Conservation (phyloP, 2,329 filamentous ascomycete species). For the Beauveria rudraprayagi region DNA sequence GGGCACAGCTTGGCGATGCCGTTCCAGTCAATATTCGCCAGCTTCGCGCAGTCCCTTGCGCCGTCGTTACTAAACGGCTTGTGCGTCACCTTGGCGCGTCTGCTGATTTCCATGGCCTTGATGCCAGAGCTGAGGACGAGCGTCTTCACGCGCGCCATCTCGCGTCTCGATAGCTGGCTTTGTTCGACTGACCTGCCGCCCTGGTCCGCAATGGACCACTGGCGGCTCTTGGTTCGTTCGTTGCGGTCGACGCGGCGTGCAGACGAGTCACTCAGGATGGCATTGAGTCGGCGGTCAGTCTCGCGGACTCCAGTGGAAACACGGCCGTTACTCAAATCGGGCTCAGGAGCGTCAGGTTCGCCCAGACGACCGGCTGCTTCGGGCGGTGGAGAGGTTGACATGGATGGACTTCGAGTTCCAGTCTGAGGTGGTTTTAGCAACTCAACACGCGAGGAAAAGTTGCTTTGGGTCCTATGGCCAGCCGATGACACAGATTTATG, state of each 20-base stretch:
- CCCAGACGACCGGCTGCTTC: conserved; percentile 13
- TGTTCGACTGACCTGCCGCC: conserved; percentile 26
- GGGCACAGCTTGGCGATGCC: conserved; percentile 36
- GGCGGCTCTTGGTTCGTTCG: conserved; percentile 25
- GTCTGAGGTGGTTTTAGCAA: conserved; percentile 41
- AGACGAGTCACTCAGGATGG: conserved; percentile 18
- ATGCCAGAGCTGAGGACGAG: conserved; percentile 79
- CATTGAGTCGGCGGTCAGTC: conserved; percentile 29
- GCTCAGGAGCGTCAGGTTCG: conserved; percentile 31
- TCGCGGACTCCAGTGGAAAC: conserved; percentile 22
- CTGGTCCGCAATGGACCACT: conserved; percentile 46
- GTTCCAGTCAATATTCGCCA: conserved; percentile 26
- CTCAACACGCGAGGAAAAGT: conserved; percentile 38
- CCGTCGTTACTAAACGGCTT: conserved; percentile 24
- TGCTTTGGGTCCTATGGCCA: conserved; percentile 19
- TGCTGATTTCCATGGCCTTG: conserved; percentile 74
- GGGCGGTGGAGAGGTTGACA: conserved; percentile 26
- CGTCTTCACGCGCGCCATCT: conserved; percentile 70
- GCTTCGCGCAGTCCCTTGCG: conserved; percentile 16
- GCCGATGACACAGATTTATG: conserved; percentile 15
- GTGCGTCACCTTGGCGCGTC: conserved; percentile 48
- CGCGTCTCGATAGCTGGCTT: conserved; percentile 49
- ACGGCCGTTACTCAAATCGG: conserved; percentile 27
- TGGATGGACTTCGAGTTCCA: conserved; percentile 36
- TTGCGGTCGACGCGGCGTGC: conserved; percentile 14